A percentile compares a stretch with the other conserved stretches of the same genome.
These are phyloP conservation scores for Pleurotus pulmonarius DNA, from an alignment of 768 basidiomycete species.

Conservation along the genomic window DNA sequence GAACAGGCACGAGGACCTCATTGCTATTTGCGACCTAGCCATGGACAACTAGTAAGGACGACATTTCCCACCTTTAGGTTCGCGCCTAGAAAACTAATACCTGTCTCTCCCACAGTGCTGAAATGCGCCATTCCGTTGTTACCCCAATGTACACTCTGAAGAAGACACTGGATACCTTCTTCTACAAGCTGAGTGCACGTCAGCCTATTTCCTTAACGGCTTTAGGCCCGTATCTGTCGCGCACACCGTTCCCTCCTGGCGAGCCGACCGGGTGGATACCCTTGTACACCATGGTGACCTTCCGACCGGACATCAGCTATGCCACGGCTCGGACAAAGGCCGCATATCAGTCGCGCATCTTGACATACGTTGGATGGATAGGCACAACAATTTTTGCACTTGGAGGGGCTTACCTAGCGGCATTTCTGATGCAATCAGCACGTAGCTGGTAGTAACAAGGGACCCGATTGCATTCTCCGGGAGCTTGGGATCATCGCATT, in stretches of 20 bases:
- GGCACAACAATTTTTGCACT: conserved; percentile 41
- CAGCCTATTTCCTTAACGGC: conserved; percentile 42
- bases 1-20: conserved; percentile 80
- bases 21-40: conserved; percentile 88
- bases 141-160: conserved; percentile 76
- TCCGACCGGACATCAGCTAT: conserved; percentile 93
- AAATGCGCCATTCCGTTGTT: conserved; percentile 92
- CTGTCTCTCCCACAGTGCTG: conserved; percentile 52
- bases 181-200: conserved; percentile 58
- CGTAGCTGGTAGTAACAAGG: conserved; percentile 21
- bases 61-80: conserved; percentile 12
- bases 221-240: conserved; percentile 43
- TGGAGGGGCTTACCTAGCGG: conserved; percentile 38
- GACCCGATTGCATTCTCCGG: background rate
- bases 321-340: conserved; percentile 72
- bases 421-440: conserved; percentile 31
- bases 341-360: conserved; percentile 59
- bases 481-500: background rate
- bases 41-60: conserved; percentile 92
- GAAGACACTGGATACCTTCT: conserved; percentile 73
- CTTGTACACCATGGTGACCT: conserved; percentile 97
- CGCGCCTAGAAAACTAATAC: conserved; percentile 19
- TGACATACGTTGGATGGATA: conserved; percentile 48
- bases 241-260: conserved; percentile 53
- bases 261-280: conserved; percentile 82